These are phyloP conservation scores for Arthrobotrys entomopaga DNA, from an alignment of 2,329 filamentous ascomycete species.

Conservation along the genomic window DNA sequence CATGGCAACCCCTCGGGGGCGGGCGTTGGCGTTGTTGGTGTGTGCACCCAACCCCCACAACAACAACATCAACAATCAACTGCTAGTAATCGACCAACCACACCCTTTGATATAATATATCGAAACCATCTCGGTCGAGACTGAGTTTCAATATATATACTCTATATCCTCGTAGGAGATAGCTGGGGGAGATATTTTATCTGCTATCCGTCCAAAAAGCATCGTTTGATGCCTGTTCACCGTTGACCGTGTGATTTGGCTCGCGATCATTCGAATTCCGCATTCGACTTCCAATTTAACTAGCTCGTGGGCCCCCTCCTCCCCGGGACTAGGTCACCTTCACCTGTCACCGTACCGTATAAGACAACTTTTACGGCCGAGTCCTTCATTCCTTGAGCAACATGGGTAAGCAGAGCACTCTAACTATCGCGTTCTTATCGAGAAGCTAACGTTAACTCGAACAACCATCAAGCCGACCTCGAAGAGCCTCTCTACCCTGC, in stretches of 20 bases:
- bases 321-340: too few species aligned
- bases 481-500: constrained; percentile 40
- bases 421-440: too few species aligned
- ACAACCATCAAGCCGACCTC: constrained; percentile 14
- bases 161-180: constrained; percentile 38
- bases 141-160: neutral
- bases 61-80: constrained; percentile 30
- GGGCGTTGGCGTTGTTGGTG: constrained; percentile 4
- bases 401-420: constrained; percentile 34
- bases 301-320: neutral
- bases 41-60: constrained; percentile 39
- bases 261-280: constrained; percentile 10
- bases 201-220: constrained; percentile 2
- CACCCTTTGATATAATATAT: constrained; percentile 8
- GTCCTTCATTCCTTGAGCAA: constrained; percentile 12
- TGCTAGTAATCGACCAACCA: constrained; percentile 16
- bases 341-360: neutral
- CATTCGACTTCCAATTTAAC: neutral
- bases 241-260: constrained; percentile 36
- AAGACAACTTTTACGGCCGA: neutral
- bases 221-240: constrained; percentile 24
- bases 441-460: too few species aligned
- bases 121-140: neutral
- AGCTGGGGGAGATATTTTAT: constrained; percentile 46
- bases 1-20: constrained; percentile 43